These are phyloP conservation scores for Rosa rugosa DNA, from an alignment of 306 rosid species.

Conservation along the genomic window DNA sequence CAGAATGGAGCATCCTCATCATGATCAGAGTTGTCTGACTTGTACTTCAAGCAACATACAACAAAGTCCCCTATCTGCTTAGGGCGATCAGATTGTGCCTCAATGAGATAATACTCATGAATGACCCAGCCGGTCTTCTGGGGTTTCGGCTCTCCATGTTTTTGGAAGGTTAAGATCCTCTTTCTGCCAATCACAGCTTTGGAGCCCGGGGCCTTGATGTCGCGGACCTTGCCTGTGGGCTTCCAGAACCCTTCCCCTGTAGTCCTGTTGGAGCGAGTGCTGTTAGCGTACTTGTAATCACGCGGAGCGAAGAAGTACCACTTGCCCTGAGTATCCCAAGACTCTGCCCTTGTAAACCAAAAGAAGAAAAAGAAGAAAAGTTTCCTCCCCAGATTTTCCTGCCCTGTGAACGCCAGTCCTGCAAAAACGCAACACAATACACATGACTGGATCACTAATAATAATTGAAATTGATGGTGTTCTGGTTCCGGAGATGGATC, in stretches of 20 bases:
- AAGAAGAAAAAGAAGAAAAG: not conserved
- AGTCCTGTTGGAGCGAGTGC: not conserved
- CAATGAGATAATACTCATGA: not conserved
- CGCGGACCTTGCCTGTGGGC: not conserved
- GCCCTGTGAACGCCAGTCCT: not conserved
- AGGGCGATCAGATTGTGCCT: not conserved
- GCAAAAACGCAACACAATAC: no score
- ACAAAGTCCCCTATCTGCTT: conserved; percentile 5
- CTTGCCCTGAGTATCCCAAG: not conserved
- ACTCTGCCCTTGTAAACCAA: not conserved
- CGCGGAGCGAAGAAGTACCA: not conserved
- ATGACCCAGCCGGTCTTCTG: not conserved
- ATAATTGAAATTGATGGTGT: no score
- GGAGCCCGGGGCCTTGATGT: not conserved
- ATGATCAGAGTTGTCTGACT: conserved; percentile 7
- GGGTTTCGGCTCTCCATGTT: not conserved
- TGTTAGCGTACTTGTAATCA: not conserved
- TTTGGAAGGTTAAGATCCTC: not conserved
- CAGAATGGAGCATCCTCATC: not conserved
- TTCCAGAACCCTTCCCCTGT: not conserved
- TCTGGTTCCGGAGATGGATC: not conserved
- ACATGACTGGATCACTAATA: no score
- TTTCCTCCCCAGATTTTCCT: not conserved
- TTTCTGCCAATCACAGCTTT: not conserved
- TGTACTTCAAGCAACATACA: conserved; percentile 43